phyloP scores from a whole-genome alignment of 805 yeast genomes.

The Candida maris region DNA sequence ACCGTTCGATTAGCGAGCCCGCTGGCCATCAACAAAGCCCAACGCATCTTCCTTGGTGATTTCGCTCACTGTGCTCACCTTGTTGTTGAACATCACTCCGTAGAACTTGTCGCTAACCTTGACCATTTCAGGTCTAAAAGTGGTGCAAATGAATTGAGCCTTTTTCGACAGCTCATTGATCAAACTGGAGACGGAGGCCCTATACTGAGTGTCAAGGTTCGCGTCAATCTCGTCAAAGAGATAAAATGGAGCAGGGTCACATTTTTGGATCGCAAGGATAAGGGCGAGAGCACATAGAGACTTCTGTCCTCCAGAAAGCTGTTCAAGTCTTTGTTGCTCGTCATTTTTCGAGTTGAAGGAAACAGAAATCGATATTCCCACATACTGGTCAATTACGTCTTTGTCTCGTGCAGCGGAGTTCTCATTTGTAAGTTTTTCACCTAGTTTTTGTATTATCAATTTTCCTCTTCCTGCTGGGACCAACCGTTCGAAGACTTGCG shows the following conservation, averaged over 20 bases:
- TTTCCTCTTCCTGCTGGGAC: slow-evolving; percentile 83
- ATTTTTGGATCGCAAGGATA: slow-evolving; percentile 87
- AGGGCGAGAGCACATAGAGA: slow-evolving; percentile 94
- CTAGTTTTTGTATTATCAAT: slow-evolving; percentile 56
- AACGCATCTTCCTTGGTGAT: slow-evolving; percentile 72
- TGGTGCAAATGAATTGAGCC: slow-evolving; percentile 94
- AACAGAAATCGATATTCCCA: slow-evolving; percentile 82
- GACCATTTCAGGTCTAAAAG: slow-evolving; percentile 91
- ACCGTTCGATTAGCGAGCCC: slow-evolving; percentile 18
- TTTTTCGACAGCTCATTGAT: slow-evolving; percentile 58
- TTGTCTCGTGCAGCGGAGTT: slow-evolving; percentile 17
- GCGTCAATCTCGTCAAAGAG: slow-evolving; percentile 97
- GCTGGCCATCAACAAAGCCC: slow-evolving; percentile 75
- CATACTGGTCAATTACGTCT: slow-evolving; percentile 50
- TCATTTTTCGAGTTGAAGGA: slow-evolving; percentile 83
- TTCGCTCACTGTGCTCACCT: slow-evolving; percentile 73
- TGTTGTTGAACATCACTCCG: slow-evolving; percentile 81
- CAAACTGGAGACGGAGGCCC: slow-evolving; percentile 79
- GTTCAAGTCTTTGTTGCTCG: slow-evolving; percentile 86
- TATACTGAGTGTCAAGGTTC: slow-evolving; percentile 85
- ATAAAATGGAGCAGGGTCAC: slow-evolving; percentile 97
- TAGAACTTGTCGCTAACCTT: slow-evolving; percentile 81
- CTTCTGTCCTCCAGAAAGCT: slow-evolving; percentile 94
- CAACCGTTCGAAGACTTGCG: slow-evolving; percentile 68
- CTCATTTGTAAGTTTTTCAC: slow-evolving; percentile 14